Base-by-base conservation (phyloP, 176 grass and related monocot genomes). In the Otatea glauca region DNA sequence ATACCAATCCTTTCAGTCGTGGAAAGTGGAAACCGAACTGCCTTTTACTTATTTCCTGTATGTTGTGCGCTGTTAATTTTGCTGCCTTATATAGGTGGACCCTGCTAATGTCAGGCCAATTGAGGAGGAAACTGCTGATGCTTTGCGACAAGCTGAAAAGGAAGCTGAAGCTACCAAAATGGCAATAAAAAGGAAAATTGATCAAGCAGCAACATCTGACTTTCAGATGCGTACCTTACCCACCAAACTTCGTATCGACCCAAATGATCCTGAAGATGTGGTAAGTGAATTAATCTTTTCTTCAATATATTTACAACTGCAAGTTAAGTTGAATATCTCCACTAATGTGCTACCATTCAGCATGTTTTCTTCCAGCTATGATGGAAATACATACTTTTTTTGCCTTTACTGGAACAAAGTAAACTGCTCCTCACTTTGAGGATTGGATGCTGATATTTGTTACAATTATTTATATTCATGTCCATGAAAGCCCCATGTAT, bases 181-280 rank as follows among this genome's bases (percentile, higher is more conserved):
- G 78, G 97, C 93, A 32, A 81, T 99, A 75, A 99, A 99, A 82
- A 96, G 93, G 81, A 99, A 99, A 77, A 94, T 99, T 82, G 93
- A 92, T 65, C 93, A 99, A 76, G 88, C 97, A 68, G 83, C 88
- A 75, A 89, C 91, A n/a, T 89, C 92, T 74, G 91, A 95, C 47
- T 99, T 96, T 72, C 93, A 99, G 83, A 77, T 81, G 25, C 89
- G 91, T 34, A 88, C 80, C 51, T 80, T 99, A 78, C 93, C 97
- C 35, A 59, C 93, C 38, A 99, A 99, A 88, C 91, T 96, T 85
- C 88, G 79, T n/a, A 96, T 99, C 4, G 96, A 99, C 76, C 93
- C 96, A 55, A 92, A 75, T 89, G 96, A 99, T 81, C 81, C 93
- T 47, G 96, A 99, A 38, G 96, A 99, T 79, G 93, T 99, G 68